Base-by-base conservation (phyloP, 768 basidiomycete species). In the Rhodotorula graminis region DNA sequence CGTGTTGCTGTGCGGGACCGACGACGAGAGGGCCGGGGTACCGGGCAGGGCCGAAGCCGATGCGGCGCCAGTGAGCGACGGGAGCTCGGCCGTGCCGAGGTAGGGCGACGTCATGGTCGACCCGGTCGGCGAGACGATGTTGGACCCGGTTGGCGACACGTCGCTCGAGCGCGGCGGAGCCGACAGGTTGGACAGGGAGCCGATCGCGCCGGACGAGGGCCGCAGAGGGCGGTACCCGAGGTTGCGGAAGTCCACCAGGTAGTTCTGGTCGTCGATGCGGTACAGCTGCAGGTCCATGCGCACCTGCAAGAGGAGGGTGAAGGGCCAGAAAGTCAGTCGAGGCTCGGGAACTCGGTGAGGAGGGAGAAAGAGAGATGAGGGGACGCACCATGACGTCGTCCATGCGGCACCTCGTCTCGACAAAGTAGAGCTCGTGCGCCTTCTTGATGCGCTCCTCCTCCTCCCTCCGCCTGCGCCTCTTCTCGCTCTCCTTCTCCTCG, bases 251-350 rank as follows among this genome's bases (percentile, higher is more conserved):
- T 98, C 95, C 68, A 99, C 96, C 42, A 99, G 86, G 82, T 97
- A 98, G 82, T 97, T 97, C 49, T 69, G 88, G 33, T 88, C 88
- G 80, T 99, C 95, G 29, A 99, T 92, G 85, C 92, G 90, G 81
- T 98, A 99, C 52, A 98, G 86, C 77, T 97, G 93, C 3, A 99
- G 86, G 81, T 99, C 96, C 93, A 97, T 97, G 49, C 96, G 84
- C 12, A 96, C 88, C 93, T 94, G 78, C 23, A 68, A 7, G 65
- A 46, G 61, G 37, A 37, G 37, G 37, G n/a, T 5, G 37, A 37
- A 46, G 12, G 67, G 40, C 71, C 42, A 74, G 57, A 53, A n/a
- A 27, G 52, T 8, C 27, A 6, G 40, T 27, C 19, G 1, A 40
- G n/a, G n/a, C n/a, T n/a, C n/a, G n/a, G n/a, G 2, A 57, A 9